Base-by-base conservation (phyloP, 441 rosid species). In the Arabidopsis lyrata region DNA sequence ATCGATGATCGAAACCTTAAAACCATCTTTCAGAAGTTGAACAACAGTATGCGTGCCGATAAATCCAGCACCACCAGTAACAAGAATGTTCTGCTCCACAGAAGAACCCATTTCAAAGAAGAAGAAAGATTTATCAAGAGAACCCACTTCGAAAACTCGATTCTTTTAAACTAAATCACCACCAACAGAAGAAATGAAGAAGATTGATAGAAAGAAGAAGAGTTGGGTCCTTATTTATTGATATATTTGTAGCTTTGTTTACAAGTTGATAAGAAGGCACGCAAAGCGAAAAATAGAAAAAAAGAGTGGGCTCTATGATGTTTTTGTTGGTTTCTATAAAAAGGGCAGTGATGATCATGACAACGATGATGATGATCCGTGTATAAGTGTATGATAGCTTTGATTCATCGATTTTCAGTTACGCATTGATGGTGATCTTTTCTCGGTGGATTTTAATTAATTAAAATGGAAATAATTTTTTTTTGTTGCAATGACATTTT, bases 21-120 rank as follows among this genome's bases (percentile, higher is more conserved):
- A 89, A 5, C 92, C 89, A 34, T 75, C 83, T 6, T 83, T 79
- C 15, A 89, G 86, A 34, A 89, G 92, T 75, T 86, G 90, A 53
- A 89, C 85, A 60, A 77, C 87, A 4, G 90, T 84, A 78, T 89
- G 92, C 0, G 95, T 89, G 13, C 92, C 92, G 22, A 89, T 86
- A 68, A 86, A 89, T 12, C 95, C 95, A 66, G 95, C 95, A 36
- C 92, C 89, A 22, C 92, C 92, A 2, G 95, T 89, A 42, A 89
- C 95, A 32, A 89, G 87, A 77, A 89, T 80, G 16, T 73, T 81
- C 74, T 75, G 85, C 60, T 82, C 87, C 15, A 76, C 47, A 0
- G 82, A 66, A 5, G 82, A 69, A 64, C 72, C 91, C 97, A 92
- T 88, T 72, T 70, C 39, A 16, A 49, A 57, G 64, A 64, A 8